Conservation (phyloP, 2,329 filamentous ascomycete genomes). For the Ceratocystis lukuohia region DNA sequence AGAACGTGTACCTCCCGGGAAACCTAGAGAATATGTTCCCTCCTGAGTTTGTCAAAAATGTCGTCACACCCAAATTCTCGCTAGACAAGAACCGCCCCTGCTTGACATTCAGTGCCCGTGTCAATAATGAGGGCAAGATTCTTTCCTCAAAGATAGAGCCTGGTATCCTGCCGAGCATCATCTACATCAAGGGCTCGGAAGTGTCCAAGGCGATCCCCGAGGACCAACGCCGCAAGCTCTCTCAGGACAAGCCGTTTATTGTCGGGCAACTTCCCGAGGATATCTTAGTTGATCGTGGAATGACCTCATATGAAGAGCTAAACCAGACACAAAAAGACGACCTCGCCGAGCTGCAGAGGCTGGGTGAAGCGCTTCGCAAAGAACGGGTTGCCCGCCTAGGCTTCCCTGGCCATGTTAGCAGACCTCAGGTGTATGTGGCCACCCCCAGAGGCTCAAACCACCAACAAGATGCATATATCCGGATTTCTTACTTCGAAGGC, state of each 20-base stretch:
- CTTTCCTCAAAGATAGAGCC: slow-evolving; percentile 43
- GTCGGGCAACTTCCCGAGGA: slow-evolving; percentile 24
- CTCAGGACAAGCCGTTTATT: slow-evolving; percentile 22
- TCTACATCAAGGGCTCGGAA: slow-evolving; percentile 42
- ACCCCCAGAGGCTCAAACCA: slow-evolving; percentile 22
- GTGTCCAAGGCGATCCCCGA: slow-evolving; percentile 31
- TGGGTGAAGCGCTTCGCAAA: slow-evolving; percentile 35
- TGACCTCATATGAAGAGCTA: slow-evolving; percentile 34
- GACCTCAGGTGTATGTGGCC: not conserved
- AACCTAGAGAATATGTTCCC: slow-evolving; percentile 47
- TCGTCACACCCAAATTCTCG: slow-evolving; percentile 40
- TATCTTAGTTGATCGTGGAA: slow-evolving; percentile 28
- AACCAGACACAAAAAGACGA: slow-evolving; percentile 32
- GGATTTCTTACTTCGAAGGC: slow-evolving; percentile 24
- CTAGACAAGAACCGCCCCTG: slow-evolving; percentile 38
- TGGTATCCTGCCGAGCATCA: slow-evolving; percentile 39
- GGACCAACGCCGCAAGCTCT: slow-evolving; percentile 17
- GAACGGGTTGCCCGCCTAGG: slow-evolving; percentile 27
- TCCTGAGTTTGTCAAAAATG: slow-evolving; percentile 25
- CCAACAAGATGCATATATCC: slow-evolving; percentile 39
- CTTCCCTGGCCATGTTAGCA: not conserved
- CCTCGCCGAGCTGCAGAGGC: slow-evolving; percentile 34
- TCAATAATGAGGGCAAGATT: slow-evolving; percentile 39
- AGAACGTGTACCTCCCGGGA: slow-evolving; percentile 48
- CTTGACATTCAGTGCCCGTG: slow-evolving; percentile 48